Base-by-base conservation (phyloP, 345 rosid species). In the Ceriops decandra region DNA sequence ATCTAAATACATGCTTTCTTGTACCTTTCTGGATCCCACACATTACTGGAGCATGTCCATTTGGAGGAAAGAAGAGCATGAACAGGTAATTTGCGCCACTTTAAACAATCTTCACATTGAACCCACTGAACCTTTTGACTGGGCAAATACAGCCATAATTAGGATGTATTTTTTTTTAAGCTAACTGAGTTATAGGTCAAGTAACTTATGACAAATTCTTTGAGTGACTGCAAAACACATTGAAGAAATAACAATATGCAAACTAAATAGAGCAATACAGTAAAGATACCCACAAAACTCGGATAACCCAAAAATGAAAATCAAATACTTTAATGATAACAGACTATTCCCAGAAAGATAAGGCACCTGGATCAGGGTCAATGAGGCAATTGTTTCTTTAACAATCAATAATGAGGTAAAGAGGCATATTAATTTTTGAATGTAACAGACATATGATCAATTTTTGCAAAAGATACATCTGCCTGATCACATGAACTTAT, bases 11-110 rank as follows among this genome's bases (percentile, higher is more conserved):
- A 54, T 38, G 59, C 42, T 56, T 26, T 54, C 22, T 21, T 63
- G 17, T 82, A 87, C 95, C 90, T 89, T 79, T 85, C 87, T 63
- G 77, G 84, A 74, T 89, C 90, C 95, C 92, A 87, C 33, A 78
- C 54, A 71, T 87, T 89, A 28, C 76, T 66, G 26, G 83, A 72
- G 79, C 95, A 89, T 21, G 85, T 85, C 92, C 92, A 89, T 70
- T 74, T 87, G 72, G 80, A 81, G 19, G 92, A 87, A 85, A 89
- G 90, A 76, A 76, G 83, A 74, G 85, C 83, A 74, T 70, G 74
- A 58, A 78, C 77, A 61, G 88, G 95, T 76, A 89, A 66, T 73
- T 78, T 87, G 62, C 92, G 90, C 95, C 95, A 89, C 77, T 89
- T 89, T 15, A 33, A 79, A 70, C 92, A 89, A 65, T 85, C 87